phyloP scores from a whole-genome alignment of 495 filamentous ascomycete genomes.

The Lasiosphaeria hispida region DNA sequence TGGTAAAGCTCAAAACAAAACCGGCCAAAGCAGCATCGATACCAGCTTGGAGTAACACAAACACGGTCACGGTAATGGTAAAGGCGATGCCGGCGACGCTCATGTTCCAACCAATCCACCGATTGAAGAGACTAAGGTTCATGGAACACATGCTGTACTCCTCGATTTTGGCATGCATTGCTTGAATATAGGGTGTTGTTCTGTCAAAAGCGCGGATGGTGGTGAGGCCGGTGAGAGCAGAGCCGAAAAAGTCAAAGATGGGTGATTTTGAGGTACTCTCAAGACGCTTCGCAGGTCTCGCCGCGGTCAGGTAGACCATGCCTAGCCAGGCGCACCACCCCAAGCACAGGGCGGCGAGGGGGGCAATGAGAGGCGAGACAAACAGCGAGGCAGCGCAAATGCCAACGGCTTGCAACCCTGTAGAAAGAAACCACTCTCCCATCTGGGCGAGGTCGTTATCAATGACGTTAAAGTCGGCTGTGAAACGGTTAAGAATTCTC shows the following conservation, averaged over 20 bases:
- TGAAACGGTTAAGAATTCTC: conserved; percentile 71
- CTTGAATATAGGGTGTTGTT: conserved; percentile 53
- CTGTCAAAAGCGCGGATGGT: conserved; percentile 71
- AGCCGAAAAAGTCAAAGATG: conserved; percentile 68
- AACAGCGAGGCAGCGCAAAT: conserved; percentile 55
- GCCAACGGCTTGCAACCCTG: conserved; percentile 48
- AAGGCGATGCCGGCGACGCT: conserved; percentile 63
- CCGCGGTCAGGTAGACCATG: conserved; percentile 57
- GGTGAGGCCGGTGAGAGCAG: conserved; percentile 60
- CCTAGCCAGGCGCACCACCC: conserved; percentile 51
- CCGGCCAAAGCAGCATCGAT: conserved; percentile 72
- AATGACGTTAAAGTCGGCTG: conserved; percentile 65
- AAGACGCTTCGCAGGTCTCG: conserved; percentile 69
- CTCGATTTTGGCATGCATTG: conserved; percentile 62
- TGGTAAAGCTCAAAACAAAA: conserved; percentile 61
- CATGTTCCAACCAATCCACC: conserved; percentile 69
- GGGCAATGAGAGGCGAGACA: conserved; percentile 56
- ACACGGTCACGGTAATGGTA: conserved; percentile 54
- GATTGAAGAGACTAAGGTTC: conserved; percentile 62
- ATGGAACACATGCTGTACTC: conserved; percentile 54
- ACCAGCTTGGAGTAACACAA: conserved; percentile 56
- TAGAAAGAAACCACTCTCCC: conserved; percentile 48
- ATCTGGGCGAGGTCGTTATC: conserved; percentile 59
- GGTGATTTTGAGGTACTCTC: conserved; percentile 67
- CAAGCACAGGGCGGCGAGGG: conserved; percentile 50